Evolutionary conservation across 306 rosid species (phyloP), one percentile per base, ranked within the genome.

Genomic region (Gastrolobium bilobum): DNA sequence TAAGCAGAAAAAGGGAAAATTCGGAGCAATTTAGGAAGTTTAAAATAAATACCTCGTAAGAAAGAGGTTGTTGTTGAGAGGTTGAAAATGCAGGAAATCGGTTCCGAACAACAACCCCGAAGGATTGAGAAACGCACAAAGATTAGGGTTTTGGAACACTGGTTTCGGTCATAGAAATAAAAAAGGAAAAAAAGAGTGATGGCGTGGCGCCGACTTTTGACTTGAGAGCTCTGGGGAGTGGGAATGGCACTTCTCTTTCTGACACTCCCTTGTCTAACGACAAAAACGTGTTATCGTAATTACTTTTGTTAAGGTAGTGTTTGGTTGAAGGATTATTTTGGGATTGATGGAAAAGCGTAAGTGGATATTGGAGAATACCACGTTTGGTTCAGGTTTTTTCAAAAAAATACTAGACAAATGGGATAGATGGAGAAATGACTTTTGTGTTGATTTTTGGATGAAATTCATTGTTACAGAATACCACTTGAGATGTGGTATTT

Each of bases 41-140:
- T 31, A 11, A 35, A 62, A 13, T 8, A 40, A 71, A 43, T 59
- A 86, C 82, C 87, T 83, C 30, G 65, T 34, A 26, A 71, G 71
- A 15, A 10, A n/a, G 54, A 65, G 73, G 7, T 75, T 14, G 29
- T 11, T n/a, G 39, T 64, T 43, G 15, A 51, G 61, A 53, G 66
- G 73, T 10, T 13, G 67, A 38, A 51, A 68, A 74, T 73, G 81
- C 38, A 60, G 59, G 65, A 63, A 30, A 29, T 4, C 4, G 37
- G 59, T 60, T 68, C 78, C n/a, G 61, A 42, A 15, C 10, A 35
- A 59, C 14, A 40, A 58, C 9, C 48, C 15, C 14, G 70, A 66
- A 37, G 48, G 10, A 46, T 29, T 29, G 50, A n/a, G 31, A 26
- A 80, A 31, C 6, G 43, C 54, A n/a, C 43, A 31, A 29, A 34